phyloP scores from a whole-genome alignment of 2,329 filamentous ascomycete genomes.

The Penicillium sp. region DNA sequence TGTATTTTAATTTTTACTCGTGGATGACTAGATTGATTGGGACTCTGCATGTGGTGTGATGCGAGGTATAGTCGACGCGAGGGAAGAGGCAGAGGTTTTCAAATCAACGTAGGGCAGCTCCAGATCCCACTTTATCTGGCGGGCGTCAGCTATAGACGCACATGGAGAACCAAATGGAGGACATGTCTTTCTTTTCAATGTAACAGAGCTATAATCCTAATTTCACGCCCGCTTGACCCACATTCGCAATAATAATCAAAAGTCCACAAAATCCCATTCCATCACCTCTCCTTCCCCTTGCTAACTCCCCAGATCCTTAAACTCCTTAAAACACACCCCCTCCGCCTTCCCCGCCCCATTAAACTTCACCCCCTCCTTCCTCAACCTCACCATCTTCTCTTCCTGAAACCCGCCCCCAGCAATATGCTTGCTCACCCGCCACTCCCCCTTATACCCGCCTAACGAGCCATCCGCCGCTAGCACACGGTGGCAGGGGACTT shows the following conservation, averaged over 20 bases:
- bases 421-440: conserved; percentile 51
- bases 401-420: conserved; percentile 37
- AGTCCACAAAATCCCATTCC: neutral
- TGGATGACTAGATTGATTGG: neutral
- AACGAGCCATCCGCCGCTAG: conserved; percentile 69
- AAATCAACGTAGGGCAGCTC: neutral
- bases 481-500: conserved; percentile 80
- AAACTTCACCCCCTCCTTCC: conserved; percentile 43
- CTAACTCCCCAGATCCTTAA: conserved; percentile 23
- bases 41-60: neutral
- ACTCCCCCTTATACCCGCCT: conserved; percentile 57
- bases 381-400: conserved; percentile 41
- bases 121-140: neutral
- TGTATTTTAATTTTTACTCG: neutral
- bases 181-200: neutral
- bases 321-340: conserved; percentile 40
- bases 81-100: neutral
- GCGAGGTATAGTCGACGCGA: neutral
- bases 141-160: too few species aligned
- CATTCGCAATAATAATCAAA: neutral
- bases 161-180: neutral
- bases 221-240: neutral
- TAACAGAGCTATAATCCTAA: too few species aligned
- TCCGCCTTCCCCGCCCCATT: conserved; percentile 30
- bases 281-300: neutral